Percentiles rank a stretch among this genome's conserved stretches.
phyloP scores from a whole-genome alignment of 257 asterid genomes.

The Solanum commersonii region DNA sequence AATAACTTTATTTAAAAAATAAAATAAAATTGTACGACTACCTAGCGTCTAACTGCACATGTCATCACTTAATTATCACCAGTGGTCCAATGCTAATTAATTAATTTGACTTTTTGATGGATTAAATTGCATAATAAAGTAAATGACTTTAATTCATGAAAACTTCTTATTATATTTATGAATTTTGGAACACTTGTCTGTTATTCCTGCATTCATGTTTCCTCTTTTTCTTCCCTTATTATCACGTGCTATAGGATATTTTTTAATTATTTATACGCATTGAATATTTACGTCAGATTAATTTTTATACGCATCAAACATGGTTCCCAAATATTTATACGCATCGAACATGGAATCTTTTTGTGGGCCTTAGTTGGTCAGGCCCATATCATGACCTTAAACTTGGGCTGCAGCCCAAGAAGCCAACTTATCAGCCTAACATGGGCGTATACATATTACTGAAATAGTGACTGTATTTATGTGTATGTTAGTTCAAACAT shows the following conservation, averaged over 20 bases:
- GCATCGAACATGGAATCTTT: background rate
- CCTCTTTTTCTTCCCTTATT: background rate
- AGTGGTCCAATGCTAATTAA: background rate
- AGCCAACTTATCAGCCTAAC: background rate
- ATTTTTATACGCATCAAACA: too few relatives aligned
- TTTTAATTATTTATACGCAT: too few relatives aligned
- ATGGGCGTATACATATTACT: background rate
- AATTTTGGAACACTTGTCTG: background rate
- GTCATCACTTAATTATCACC: background rate
- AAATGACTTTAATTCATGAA: background rate
- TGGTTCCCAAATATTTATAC: too few relatives aligned
- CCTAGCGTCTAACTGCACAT: background rate
- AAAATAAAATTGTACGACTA: background rate
- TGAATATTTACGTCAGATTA: too few relatives aligned
- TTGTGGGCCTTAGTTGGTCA: background rate
- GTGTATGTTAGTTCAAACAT: background rate
- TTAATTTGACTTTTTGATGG: conserved; percentile 3
- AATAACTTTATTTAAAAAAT: background rate
- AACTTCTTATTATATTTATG: background rate
- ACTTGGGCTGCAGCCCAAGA: background rate
- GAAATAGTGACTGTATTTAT: background rate
- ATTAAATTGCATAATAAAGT: conserved; percentile 2
- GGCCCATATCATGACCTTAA: background rate
- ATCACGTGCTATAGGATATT: background rate
- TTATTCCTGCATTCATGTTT: background rate